Evolutionary conservation across 2,329 filamentous ascomycete species (phyloP).

Genomic region (Curvularia sp.): DNA sequence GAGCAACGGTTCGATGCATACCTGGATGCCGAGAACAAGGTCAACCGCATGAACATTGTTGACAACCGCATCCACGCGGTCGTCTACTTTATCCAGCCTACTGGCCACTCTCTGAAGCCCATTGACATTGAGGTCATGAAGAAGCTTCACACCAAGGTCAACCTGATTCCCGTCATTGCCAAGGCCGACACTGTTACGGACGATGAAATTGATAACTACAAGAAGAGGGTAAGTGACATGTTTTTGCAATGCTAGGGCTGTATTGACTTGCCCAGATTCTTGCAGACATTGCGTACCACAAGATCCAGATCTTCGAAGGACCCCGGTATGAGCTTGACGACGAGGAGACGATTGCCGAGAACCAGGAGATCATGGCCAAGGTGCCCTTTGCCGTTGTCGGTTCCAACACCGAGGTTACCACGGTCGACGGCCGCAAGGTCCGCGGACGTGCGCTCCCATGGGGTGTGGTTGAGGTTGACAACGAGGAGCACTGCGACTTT

Average conservation of each 20-base stretch:
- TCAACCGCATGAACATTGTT: constrained; percentile 99
- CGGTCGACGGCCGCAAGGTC: constrained; percentile 90
- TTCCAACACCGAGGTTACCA: constrained; percentile 92
- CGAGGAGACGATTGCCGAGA: constrained; percentile 99
- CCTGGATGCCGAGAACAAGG: constrained; percentile 99
- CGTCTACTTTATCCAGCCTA: constrained; percentile 99
- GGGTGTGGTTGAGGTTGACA: constrained; percentile 99
- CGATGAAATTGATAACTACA: constrained; percentile 93
- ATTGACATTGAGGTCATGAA: constrained; percentile 99
- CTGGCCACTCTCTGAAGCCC: constrained; percentile 96
- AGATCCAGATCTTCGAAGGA: constrained; percentile 98
- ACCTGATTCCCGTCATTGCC: constrained; percentile 98
- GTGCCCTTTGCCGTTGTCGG: constrained; percentile 98
- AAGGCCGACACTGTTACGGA: constrained; percentile 98
- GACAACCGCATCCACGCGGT: constrained; percentile 99
- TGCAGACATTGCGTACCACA: constrained; percentile 94
- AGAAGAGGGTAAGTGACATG: constrained; percentile 79
- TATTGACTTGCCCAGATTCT: constrained; percentile 72
- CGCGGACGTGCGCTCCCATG: constrained; percentile 96
- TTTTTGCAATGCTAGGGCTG: neutral
- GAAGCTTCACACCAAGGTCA: constrained; percentile 99
- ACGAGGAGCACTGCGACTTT: constrained; percentile 99
- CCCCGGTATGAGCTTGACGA: constrained; percentile 98
- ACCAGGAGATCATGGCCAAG: constrained; percentile 99
- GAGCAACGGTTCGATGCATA: constrained; percentile 99